These are phyloP conservation scores for Chalciporus chontae DNA, from an alignment of 768 basidiomycete species.

Conservation along the genomic window DNA sequence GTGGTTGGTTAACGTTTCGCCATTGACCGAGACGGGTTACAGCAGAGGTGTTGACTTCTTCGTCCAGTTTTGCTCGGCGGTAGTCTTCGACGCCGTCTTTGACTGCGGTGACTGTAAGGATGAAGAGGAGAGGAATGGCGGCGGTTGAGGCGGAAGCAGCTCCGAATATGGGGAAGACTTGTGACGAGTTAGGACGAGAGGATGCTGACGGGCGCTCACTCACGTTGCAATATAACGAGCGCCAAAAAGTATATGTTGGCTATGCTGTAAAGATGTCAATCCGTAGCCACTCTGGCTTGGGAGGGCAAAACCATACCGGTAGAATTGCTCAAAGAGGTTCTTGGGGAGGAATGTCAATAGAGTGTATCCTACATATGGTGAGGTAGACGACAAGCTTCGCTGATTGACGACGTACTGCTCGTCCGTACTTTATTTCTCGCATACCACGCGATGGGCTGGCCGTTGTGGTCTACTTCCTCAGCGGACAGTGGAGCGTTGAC, in stretches of 20 bases:
- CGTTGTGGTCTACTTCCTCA: slow-evolving; percentile 60
- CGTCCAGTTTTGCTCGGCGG: slow-evolving; percentile 81
- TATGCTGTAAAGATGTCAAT: slow-evolving; percentile 42
- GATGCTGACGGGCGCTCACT: slow-evolving; percentile 16
- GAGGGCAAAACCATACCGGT: slow-evolving; percentile 50
- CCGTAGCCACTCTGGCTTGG: not conserved
- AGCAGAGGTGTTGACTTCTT: slow-evolving; percentile 93
- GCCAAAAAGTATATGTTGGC: slow-evolving; percentile 92
- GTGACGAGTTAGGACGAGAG: slow-evolving; percentile 7
- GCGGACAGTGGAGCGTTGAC: slow-evolving; percentile 70
- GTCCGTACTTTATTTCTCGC: slow-evolving; percentile 92
- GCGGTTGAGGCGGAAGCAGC: slow-evolving; percentile 79
- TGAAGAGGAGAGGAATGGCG: slow-evolving; percentile 83
- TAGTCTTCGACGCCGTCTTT: slow-evolving; percentile 98
- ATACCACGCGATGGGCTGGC: slow-evolving; percentile 80
- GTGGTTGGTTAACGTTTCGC: slow-evolving; percentile 86
- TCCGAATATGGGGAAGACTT: slow-evolving; percentile 90
- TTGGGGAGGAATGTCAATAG: slow-evolving; percentile 87
- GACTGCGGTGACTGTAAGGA: slow-evolving; percentile 83
- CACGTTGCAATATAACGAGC: slow-evolving; percentile 78
- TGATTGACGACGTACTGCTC: slow-evolving; percentile 59
- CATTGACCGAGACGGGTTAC: slow-evolving; percentile 86
- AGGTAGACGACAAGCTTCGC: not conserved
- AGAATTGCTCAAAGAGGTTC: slow-evolving; percentile 94
- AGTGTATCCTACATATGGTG: slow-evolving; percentile 69